A percentile compares a stretch with the other conserved stretches of the same genome.
These are phyloP conservation scores for Monilinia fructigena DNA, from an alignment of 2,329 filamentous ascomycete species.

Conservation along the genomic window DNA sequence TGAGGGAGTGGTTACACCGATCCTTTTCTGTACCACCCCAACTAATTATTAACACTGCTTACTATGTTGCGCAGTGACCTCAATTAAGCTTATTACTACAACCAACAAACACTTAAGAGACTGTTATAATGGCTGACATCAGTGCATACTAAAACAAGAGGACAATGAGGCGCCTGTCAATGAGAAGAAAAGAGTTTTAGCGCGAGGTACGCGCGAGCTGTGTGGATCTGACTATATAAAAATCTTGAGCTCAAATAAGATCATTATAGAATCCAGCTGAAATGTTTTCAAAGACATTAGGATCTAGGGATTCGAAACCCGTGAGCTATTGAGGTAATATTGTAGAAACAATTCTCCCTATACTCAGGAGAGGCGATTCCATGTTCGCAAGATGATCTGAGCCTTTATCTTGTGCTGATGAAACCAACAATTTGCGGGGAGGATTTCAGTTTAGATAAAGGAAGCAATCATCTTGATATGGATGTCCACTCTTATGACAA, in stretches of 20 bases:
- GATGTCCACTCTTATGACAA: background rate
- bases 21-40: background rate
- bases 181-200: background rate
- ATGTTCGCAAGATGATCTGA: background rate
- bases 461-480: background rate
- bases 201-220: slow-evolving; percentile 5
- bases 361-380: too few relatives aligned
- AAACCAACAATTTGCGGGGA: slow-evolving; percentile 1
- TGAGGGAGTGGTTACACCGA: background rate
- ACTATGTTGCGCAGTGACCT: background rate
- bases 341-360: background rate
- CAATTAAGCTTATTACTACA: slow-evolving; percentile 18
- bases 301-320: background rate
- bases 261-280: background rate
- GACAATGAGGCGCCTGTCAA: background rate
- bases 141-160: background rate
- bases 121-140: background rate
- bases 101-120: background rate
- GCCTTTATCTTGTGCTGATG: slow-evolving; percentile 12
- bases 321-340: background rate
- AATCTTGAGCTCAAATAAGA: background rate
- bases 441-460: background rate
- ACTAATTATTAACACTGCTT: slow-evolving; percentile 1
- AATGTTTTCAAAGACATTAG: background rate
- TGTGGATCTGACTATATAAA: background rate